These are phyloP conservation scores for Gossypium aridum DNA, from an alignment of 441 rosid species.

Conservation along the genomic window DNA sequence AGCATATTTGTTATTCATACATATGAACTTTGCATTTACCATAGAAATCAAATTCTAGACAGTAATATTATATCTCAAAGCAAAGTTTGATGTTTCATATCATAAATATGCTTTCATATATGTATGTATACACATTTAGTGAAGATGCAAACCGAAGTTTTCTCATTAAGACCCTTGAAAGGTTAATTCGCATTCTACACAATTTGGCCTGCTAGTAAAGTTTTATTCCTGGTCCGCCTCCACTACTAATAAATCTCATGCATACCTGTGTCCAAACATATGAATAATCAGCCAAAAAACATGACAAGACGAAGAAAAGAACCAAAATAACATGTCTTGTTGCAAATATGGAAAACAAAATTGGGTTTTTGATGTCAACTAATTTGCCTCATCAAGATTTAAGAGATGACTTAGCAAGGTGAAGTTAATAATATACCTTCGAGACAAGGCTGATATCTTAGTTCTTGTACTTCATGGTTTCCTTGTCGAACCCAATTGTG, in stretches of 20 bases:
- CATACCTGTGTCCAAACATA: constrained; percentile 15
- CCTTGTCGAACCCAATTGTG: constrained; percentile 85
- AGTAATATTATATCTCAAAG: constrained; percentile 3
- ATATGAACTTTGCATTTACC: not conserved
- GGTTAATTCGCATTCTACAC: constrained; percentile 21
- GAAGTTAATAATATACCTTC: constrained; percentile 22
- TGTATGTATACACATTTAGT: not conserved
- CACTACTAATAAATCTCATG: constrained; percentile 10
- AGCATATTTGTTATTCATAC: not conserved
- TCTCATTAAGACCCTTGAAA: constrained; percentile 17
- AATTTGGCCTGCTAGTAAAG: constrained; percentile 8
- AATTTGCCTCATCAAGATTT: not conserved
- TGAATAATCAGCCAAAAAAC: constrained; percentile 2
- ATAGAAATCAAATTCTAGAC: not conserved
- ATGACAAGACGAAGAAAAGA: not conserved
- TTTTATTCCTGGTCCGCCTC: constrained; percentile 6
- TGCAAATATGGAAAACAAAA: not conserved
- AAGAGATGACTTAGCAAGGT: not conserved
- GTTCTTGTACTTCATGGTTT: constrained; percentile 93
- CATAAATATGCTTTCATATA: constrained; percentile 14
- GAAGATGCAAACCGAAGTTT: constrained; percentile 20
- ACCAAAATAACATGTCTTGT: not conserved
- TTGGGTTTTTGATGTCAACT: not conserved
- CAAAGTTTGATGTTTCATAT: constrained; percentile 14
- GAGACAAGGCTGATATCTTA: constrained; percentile 25